phyloP scores from a whole-genome alignment of 257 asterid genomes.

The Nemophila menziesii region DNA sequence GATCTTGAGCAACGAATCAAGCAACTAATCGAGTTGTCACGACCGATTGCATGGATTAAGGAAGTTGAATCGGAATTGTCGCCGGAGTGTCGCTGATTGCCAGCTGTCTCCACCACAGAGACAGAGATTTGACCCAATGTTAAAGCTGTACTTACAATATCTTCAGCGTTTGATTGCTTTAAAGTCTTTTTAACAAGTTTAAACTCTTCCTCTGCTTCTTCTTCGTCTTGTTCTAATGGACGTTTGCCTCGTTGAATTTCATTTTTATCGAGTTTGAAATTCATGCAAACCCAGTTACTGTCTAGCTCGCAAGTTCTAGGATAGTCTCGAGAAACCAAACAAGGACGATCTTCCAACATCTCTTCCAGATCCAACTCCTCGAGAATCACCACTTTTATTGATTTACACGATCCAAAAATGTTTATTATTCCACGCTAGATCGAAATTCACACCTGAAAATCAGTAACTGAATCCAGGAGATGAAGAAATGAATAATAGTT shows the following conservation, averaged over 20 bases:
- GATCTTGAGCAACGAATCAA: constrained; percentile 70
- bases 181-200: constrained; percentile 22
- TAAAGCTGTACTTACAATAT: constrained; percentile 13
- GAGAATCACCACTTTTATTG: constrained; percentile 13
- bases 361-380: constrained; percentile 30
- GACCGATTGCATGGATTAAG: constrained; percentile 61
- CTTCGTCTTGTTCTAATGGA: constrained; percentile 35
- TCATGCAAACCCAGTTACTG: constrained; percentile 51
- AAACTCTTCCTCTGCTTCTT: constrained; percentile 32
- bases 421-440: constrained; percentile 14
- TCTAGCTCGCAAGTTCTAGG: constrained; percentile 41
- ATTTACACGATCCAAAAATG: constrained; percentile 12
- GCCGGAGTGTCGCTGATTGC: constrained; percentile 17
- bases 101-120: constrained; percentile 16
- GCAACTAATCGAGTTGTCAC: constrained; percentile 71
- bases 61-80: constrained; percentile 52
- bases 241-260: constrained; percentile 42
- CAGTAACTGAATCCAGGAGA: constrained; percentile 8
- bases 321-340: constrained; percentile 60
- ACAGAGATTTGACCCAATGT: constrained; percentile 21
- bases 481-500: constrained; percentile 8
- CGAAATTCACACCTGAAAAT: constrained; percentile 21
- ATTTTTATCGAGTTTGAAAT: constrained; percentile 33
- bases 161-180: constrained; percentile 25
- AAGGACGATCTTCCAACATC: constrained; percentile 73